A percentile compares a stretch with the other conserved stretches of the same genome.
These are phyloP conservation scores for Lagenidium sp. DNA, from an alignment of 352 stramenopile genomes.

Conservation along the genomic window DNA sequence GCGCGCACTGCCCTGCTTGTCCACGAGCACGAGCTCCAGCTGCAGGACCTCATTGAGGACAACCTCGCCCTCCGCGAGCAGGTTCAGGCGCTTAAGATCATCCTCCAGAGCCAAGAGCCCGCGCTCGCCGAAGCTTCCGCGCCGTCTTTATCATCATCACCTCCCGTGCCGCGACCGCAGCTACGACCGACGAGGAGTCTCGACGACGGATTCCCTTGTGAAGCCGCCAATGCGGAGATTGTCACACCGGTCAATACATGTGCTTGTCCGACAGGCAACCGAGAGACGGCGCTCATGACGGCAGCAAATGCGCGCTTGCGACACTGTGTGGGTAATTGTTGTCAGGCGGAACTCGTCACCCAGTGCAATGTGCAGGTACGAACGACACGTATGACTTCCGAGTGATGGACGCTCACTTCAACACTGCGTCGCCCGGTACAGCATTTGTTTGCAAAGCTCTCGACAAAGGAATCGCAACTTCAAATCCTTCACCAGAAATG, in stretches of 20 bases:
- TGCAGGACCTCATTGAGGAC: slow-evolving; percentile 32
- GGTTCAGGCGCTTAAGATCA: slow-evolving; percentile 31
- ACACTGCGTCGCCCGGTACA: no score
- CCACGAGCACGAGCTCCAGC: slow-evolving; percentile 15
- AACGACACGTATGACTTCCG: neutral
- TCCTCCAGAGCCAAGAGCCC: slow-evolving; percentile 12
- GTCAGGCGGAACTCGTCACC: no score
- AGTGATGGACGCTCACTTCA: neutral
- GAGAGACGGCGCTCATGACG: no score
- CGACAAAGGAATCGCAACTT: slow-evolving; percentile 29
- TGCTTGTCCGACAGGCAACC: no score
- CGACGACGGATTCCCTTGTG: no score
- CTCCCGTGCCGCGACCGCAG: no score
- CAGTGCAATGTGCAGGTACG: slow-evolving; percentile 11
- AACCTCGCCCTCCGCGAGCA: slow-evolving; percentile 39
- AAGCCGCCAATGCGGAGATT: no score
- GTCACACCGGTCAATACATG: no score
- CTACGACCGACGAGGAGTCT: no score
- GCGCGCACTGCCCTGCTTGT: slow-evolving; percentile 14
- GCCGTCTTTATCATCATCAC: no score
- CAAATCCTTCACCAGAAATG: slow-evolving; percentile 24
- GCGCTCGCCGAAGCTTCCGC: slow-evolving; percentile 4
- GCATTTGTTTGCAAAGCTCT: slow-evolving; percentile 19
- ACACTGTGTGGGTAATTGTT: no score
- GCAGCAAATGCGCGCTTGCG: no score